Evolutionary conservation across 2,329 filamentous ascomycete genomes (phyloP), one percentile per base, ranked within the genome.

Genomic region (Metarhizium album): DNA sequence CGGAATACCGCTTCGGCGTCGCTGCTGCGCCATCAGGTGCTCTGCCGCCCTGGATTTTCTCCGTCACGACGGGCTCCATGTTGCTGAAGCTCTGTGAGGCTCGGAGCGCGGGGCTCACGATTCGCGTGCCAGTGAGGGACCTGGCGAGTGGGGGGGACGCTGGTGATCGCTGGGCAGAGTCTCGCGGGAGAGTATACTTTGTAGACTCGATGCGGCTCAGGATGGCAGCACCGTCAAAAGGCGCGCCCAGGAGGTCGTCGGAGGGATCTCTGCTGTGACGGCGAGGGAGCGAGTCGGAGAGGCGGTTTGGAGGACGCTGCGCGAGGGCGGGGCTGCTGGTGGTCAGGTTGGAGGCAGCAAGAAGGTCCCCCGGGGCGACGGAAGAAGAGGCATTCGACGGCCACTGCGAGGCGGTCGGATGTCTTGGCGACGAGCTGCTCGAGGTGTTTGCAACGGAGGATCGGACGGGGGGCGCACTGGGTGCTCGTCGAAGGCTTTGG

Each of bases 1-100:
- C 88, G 16, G 88, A 93, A 65, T 84, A 86, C 58, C 88, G 75
- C 70, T 93, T 89, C 40, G 82, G 74, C 55, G 73, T 75, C 52
- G 59, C 57, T 43, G 79, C 61, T 50, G 67, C 70, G 53, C 64
- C 71, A 51, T 80, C 78, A 52, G 58, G 51, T 45, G 49, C 53
- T 47, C 64, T 61, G 31, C 60, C 63, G 38, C 70, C 66, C 47
- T 59, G 57, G 42, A 58, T 52, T 55, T 65, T 69, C 46, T 69
- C 67, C 13, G 61, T 71, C 58, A 78, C 52, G 23, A 60, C 54
- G 40, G 62, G 56, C 31, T 69, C 67, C 67, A 69, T 69, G 49
- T 57, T 60, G 50, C 59, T 58, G 57, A 67, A 65, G 54, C 82
- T 87, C 53, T 76, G 74, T 23, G 85, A 87, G 55, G 83, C 78